Conservation (phyloP, 2,329 filamentous ascomycete species). For the Exophiala viscosa region DNA sequence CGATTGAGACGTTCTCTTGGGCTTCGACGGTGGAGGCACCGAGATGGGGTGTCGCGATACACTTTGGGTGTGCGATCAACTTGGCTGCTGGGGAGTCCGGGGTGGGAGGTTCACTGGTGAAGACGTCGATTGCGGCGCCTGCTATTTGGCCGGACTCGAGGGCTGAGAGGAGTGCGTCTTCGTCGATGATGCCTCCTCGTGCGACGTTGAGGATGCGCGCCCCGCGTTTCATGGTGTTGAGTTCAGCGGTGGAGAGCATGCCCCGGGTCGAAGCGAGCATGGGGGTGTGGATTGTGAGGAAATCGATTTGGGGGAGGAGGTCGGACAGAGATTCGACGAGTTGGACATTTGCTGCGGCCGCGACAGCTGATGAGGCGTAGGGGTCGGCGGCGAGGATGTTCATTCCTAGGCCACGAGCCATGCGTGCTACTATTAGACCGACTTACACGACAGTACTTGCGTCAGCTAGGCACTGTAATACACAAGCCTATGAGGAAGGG, state of each 20-base stretch:
- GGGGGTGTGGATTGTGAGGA: conserved; percentile 77
- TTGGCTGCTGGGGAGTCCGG: conserved; percentile 59
- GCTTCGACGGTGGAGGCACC: conserved; percentile 78
- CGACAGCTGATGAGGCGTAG: conserved; percentile 71
- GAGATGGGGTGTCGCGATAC: conserved; percentile 74
- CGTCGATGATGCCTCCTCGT: conserved; percentile 75
- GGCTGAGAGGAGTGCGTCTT: conserved; percentile 66
- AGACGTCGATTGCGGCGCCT: conserved; percentile 76
- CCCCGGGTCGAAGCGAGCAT: conserved; percentile 72
- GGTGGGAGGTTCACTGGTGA: conserved; percentile 69
- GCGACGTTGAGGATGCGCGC: conserved; percentile 76
- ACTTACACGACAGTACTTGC: conserved; percentile 43
- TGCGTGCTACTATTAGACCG: conserved; percentile 73
- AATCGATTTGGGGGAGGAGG: conserved; percentile 66
- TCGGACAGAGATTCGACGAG: conserved; percentile 57
- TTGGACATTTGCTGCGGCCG: conserved; percentile 63
- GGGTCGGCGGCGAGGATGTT: conserved; percentile 70
- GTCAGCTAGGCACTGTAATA: too few species aligned
- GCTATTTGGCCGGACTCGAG: conserved; percentile 68
- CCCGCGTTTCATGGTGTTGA: conserved; percentile 68
- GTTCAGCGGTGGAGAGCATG: conserved; percentile 64
- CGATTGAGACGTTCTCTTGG: conserved; percentile 77
- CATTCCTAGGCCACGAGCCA: conserved; percentile 75
- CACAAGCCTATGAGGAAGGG: too few species aligned
- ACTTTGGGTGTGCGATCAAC: conserved; percentile 65